These are phyloP conservation scores for Lipomyces anomalus DNA, from an alignment of 805 yeast species.

Conservation along the genomic window DNA sequence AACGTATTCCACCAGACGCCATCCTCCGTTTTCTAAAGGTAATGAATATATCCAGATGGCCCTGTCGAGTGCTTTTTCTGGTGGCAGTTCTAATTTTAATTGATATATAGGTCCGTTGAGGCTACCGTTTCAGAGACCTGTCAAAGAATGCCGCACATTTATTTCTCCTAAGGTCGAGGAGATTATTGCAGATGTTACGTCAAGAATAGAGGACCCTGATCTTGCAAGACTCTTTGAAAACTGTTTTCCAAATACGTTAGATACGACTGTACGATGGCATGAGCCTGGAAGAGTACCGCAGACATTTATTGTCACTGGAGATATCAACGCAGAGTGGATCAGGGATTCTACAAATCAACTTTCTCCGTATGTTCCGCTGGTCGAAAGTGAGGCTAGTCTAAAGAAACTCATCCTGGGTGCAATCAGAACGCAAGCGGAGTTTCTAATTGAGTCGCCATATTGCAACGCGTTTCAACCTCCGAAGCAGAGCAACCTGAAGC, in stretches of 20 bases:
- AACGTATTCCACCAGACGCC: constrained; percentile 22
- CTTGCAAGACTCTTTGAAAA: constrained; percentile 72
- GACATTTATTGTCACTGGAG: constrained; percentile 84
- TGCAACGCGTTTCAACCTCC: constrained; percentile 95
- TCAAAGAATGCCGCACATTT: constrained; percentile 67
- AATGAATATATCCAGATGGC: neutral
- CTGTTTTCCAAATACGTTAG: constrained; percentile 80
- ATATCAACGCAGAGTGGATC: constrained; percentile 90
- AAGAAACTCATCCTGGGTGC: constrained; percentile 64
- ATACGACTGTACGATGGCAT: constrained; percentile 80
- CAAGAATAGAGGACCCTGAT: constrained; percentile 53
- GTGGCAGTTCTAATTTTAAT: no score
- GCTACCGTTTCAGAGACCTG: constrained; percentile 74
- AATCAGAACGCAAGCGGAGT: constrained; percentile 68
- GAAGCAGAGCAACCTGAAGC: constrained; percentile 35
- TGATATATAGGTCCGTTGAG: constrained; percentile 41
- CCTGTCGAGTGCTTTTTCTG: neutral
- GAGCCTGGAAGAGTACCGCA: constrained; percentile 39
- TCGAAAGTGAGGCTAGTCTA: constrained; percentile 47
- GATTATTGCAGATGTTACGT: constrained; percentile 48
- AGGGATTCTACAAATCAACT: constrained; percentile 82
- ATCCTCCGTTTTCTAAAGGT: constrained; percentile 19
- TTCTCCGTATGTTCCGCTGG: constrained; percentile 63
- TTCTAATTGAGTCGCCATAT: constrained; percentile 59
- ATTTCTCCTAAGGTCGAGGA: constrained; percentile 55